Evolutionary conservation across 257 asterid species (phyloP), one percentile per base, ranked within the genome.

Genomic region (Solanum paucissectum): DNA sequence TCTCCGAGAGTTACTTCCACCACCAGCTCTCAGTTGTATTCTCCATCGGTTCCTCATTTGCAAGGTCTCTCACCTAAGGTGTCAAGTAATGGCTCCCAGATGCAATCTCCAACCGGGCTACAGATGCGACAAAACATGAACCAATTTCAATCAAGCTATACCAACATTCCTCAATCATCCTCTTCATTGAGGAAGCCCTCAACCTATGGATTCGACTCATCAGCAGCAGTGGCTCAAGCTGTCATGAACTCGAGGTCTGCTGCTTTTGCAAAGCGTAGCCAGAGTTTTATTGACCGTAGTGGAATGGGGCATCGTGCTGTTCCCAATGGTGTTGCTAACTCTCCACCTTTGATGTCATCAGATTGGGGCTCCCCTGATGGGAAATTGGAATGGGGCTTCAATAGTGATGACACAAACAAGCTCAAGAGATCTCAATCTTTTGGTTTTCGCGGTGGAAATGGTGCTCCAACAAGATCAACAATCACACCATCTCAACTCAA

Each of bases 321-420:
- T 21, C 89, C 83, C 7, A 69, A 88, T 1, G 88, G 91, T 7
- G 36, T 91, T 6, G 79, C 91, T 4, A 85, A 88, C 52, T 89
- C 98, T 2, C 93, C 93, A 8, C 49, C 90, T 18, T 81, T 62
- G 18, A 87, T 69, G 86, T 91, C 95, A 0, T 83, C 95, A 0
- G 96, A 93, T 18, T 96, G 99, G 99, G 87, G 98, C 27, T 94
- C 98, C 1, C 98, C 98, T 0, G 93, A 91, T 42, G 99, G 98
- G 66, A 95, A 90, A 91, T 2, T 95, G 23, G 99, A 97, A 5
- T 97, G 99, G 99, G 99, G 98, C 9, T 97, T 91, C 90, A 94
- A 89, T 5, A 95, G 95, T 6, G 97, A 95, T 11, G 98, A 93
- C 46, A 93, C 86, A 20, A 94, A 89, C 94, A 95, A 93, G 96